Evolutionary conservation across 306 rosid species (phyloP).

Genomic region (Dalbergia oliveri): DNA sequence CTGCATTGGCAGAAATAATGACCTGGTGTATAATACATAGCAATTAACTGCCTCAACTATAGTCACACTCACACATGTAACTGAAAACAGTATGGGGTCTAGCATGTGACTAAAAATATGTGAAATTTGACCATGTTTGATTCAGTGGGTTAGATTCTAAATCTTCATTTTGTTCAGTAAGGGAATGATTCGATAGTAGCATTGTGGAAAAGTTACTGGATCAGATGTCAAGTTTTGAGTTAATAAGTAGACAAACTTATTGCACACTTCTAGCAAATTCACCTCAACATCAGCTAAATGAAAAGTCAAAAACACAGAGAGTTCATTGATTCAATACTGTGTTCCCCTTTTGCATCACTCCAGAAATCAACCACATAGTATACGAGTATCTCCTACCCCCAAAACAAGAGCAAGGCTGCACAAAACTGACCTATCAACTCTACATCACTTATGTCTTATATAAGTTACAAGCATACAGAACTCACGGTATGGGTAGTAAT

Average conservation of each 20-base stretch:
- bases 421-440: conserved; percentile 30
- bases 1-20: background rate
- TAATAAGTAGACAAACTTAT: background rate
- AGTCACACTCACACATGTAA: background rate
- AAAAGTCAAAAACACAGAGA: background rate
- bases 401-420: background rate
- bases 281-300: background rate
- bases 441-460: background rate
- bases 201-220: background rate
- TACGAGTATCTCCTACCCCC: background rate
- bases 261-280: background rate
- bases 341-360: conserved; percentile 9
- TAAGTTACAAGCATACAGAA: conserved; percentile 8
- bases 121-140: background rate
- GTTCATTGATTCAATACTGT: background rate
- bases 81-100: background rate
- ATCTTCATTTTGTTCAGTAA: background rate
- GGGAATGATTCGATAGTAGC: background rate
- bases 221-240: background rate
- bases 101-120: background rate
- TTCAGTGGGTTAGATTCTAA: background rate
- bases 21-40: background rate
- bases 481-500: background rate
- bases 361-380: background rate
- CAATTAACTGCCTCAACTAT: conserved; percentile 1